Evolutionary conservation across 2,329 filamentous ascomycete genomes (phyloP), one percentile per base, ranked within the genome.

Genomic region (Colletotrichum echinochloae): DNA sequence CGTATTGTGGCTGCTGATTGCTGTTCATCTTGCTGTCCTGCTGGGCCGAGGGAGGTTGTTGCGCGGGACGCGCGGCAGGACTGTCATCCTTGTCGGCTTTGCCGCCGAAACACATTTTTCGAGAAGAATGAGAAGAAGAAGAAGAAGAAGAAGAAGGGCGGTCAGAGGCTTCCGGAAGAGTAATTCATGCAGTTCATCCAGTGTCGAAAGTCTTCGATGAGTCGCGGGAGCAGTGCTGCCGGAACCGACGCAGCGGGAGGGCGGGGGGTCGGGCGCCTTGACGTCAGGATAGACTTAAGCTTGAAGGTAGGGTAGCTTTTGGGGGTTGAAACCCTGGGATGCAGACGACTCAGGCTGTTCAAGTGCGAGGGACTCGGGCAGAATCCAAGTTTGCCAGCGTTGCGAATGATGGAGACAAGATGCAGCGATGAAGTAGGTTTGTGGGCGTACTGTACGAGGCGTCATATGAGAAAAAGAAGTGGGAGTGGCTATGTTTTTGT

Each of bases 41-140:
- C 59, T 72, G 65, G 44, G 54, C 56, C 9, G 57, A 66, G 33
- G 60, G 54, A 51, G 52, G 67, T 46, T n/a, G 74, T 74, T 78
- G 78, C 18, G 60, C 77, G 12, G 83, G 84, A 37, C 83, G 78
- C 3, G 85, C 80, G 9, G 82, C 78, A 26, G 80, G 80, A 37
- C 82, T 81, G 69, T 81, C 76, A 41, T 78, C 76, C 60, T 76
- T 74, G 59, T 82, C 80, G 66, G 84, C 80, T 60, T 83, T 85
- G 73, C 78, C 78, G 54, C 85, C 83, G 74, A 87, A 87, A 77
- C 86, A 88, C 86, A 88, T 87, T 12, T 28, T 65, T 9, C n/a
- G n/a, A n/a, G n/a, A n/a, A n/a, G n/a, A n/a, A n/a, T n/a, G n/a
- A n/a, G n/a, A n/a, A n/a, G n/a, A n/a, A n/a, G n/a, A n/a, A n/a